Evolutionary conservation across 2,329 filamentous ascomycete species (phyloP).

Genomic region (Aspergillus oerlinghausenensis): DNA sequence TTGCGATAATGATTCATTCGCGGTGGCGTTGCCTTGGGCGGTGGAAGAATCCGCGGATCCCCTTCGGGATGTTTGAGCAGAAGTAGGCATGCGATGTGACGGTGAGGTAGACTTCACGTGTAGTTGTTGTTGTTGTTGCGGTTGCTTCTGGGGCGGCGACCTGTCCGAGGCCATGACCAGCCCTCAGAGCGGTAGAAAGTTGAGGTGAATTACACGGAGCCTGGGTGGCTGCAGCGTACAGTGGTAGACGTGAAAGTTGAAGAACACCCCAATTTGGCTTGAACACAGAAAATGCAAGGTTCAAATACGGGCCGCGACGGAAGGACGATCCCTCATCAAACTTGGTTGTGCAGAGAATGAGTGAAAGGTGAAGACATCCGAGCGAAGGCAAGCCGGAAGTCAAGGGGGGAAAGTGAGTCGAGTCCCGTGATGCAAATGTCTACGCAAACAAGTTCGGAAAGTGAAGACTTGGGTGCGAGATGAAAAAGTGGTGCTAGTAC

Average conservation of each 20-base stretch:
- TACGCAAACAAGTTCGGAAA: not conserved
- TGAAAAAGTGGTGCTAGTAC: constrained; percentile 8
- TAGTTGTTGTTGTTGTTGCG: constrained; percentile 20
- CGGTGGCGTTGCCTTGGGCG: constrained; percentile 17
- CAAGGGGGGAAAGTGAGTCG: constrained; percentile 7
- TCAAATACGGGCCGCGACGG: constrained; percentile 25
- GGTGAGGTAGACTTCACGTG: constrained; percentile 24
- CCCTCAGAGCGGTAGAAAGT: constrained; percentile 18
- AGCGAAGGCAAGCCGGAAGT: constrained; percentile 11
- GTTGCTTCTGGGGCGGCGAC: constrained; percentile 24
- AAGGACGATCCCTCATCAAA: constrained; percentile 20
- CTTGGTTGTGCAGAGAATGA: constrained; percentile 12
- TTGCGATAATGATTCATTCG: constrained; percentile 36
- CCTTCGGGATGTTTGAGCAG: constrained; percentile 34
- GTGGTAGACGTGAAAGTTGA: constrained; percentile 9
- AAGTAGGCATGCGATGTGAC: constrained; percentile 18
- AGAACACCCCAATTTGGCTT: constrained; percentile 16
- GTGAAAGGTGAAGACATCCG: constrained; percentile 15
- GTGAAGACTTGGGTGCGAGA: constrained; percentile 4
- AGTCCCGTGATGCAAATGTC: constrained; percentile 1
- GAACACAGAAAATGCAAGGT: constrained; percentile 18
- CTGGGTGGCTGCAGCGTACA: constrained; percentile 16
- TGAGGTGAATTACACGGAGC: constrained; percentile 11
- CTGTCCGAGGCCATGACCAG: constrained; percentile 29
- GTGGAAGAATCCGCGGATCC: constrained; percentile 18